Percentiles rank a stretch among this genome's conserved stretches.
These are phyloP conservation scores for Cystobasidium onofrii DNA, from an alignment of 768 basidiomycete species.

Conservation along the genomic window DNA sequence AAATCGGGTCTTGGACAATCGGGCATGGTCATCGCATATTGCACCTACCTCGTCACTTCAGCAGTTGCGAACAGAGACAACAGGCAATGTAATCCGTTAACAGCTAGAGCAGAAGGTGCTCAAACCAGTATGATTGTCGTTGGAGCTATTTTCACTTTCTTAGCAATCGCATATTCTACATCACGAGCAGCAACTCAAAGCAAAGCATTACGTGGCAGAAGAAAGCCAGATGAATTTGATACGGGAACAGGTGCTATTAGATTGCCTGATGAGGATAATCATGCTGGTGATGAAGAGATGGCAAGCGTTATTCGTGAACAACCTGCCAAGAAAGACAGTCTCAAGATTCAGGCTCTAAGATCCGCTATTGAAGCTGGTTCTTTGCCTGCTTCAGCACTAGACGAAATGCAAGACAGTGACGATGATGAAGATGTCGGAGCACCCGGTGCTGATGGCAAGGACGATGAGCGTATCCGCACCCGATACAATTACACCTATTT, in stretches of 20 bases:
- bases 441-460: constrained; percentile 62
- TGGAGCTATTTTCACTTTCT: constrained; percentile 90
- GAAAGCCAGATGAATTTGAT: constrained; percentile 49
- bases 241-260: constrained; percentile 53
- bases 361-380: constrained; percentile 96
- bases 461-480: constrained; percentile 87
- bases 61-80: constrained; percentile 85
- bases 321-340: constrained; percentile 58
- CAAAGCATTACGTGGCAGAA: constrained; percentile 70
- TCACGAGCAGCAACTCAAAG: constrained; percentile 92
- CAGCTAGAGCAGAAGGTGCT: constrained; percentile 56
- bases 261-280: constrained; percentile 54
- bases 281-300: constrained; percentile 50
- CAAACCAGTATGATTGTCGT: constrained; percentile 77
- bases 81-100: constrained; percentile 76
- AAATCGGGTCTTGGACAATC: constrained; percentile 90
- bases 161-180: constrained; percentile 96
- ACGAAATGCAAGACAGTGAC: constrained; percentile 60
- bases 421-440: constrained; percentile 53
- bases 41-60: constrained; percentile 87
- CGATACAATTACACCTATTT: constrained; percentile 99
- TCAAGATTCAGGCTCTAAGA: constrained; percentile 83
- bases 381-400: constrained; percentile 81
- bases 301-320: constrained; percentile 51
- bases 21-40: constrained; percentile 94